These are phyloP conservation scores for Fusarium sp. DNA, from an alignment of 2,329 filamentous ascomycete species.

Conservation along the genomic window DNA sequence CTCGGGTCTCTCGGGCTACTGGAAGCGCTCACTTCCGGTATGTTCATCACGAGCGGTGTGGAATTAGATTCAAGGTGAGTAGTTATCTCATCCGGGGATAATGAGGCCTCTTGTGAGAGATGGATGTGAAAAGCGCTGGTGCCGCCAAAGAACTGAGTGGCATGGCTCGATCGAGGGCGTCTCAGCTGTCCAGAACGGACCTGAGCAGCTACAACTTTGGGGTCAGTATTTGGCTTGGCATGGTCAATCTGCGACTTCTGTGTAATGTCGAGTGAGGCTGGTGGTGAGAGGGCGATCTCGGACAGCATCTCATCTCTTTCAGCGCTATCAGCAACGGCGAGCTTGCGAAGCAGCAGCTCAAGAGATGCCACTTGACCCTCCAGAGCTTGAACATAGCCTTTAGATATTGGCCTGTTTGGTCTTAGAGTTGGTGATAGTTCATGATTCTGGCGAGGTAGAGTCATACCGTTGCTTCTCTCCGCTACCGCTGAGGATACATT, in stretches of 20 bases:
- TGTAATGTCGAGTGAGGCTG: constrained; percentile 22
- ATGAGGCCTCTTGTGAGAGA: constrained; percentile 41
- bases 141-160: constrained; percentile 57
- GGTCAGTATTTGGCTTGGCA: constrained; percentile 39
- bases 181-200: constrained; percentile 48
- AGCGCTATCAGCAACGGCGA: constrained; percentile 50
- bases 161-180: constrained; percentile 51
- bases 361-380: constrained; percentile 57
- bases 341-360: constrained; percentile 54
- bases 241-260: constrained; percentile 27
- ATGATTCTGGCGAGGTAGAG: background rate
- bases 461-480: constrained; percentile 54
- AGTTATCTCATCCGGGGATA: constrained; percentile 20
- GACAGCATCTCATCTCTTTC: constrained; percentile 54
- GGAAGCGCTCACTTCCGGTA: constrained; percentile 16
- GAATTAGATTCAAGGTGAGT: constrained; percentile 22
- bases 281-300: constrained; percentile 44
- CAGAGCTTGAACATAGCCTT: constrained; percentile 56
- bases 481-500: constrained; percentile 51
- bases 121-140: constrained; percentile 56
- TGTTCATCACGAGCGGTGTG: constrained; percentile 8
- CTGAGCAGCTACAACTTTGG: constrained; percentile 45
- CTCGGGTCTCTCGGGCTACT: constrained; percentile 32
- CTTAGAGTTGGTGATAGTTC: background rate
- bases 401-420: constrained; percentile 51